phyloP scores from a whole-genome alignment of 495 filamentous ascomycete genomes.

The Cudoniella acicularis region DNA sequence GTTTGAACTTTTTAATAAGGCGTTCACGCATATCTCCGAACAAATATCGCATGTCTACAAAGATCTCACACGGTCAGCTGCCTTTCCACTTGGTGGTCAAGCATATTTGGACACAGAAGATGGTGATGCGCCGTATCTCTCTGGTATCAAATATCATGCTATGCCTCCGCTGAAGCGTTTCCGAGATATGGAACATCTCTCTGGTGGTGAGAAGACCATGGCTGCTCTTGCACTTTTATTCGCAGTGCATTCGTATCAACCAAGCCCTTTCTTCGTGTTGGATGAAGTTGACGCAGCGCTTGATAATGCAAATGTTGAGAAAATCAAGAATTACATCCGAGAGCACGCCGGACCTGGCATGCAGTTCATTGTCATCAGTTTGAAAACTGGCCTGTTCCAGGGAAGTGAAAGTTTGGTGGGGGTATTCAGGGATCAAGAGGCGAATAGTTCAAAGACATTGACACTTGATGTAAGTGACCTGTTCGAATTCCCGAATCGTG shows the following conservation, averaged over 20 bases:
- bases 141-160: conserved; percentile 95
- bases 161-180: conserved; percentile 99
- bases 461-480: conserved; percentile 83
- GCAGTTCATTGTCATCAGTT: conserved; percentile 97
- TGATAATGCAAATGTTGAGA: conserved; percentile 92
- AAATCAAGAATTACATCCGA: conserved; percentile 91
- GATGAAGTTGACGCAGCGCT: conserved; percentile 98
- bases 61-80: conserved; percentile 81
- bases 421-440: conserved; percentile 89
- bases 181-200: conserved; percentile 97
- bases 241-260: conserved; percentile 92
- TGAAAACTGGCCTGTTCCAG: conserved; percentile 94
- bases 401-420: conserved; percentile 90
- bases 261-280: conserved; percentile 93
- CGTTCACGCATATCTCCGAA: conserved; percentile 90
- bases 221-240: conserved; percentile 93
- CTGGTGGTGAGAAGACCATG: conserved; percentile 98
- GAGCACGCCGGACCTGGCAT: conserved; percentile 93
- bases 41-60: conserved; percentile 93
- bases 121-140: conserved; percentile 79
- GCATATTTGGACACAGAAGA: conserved; percentile 93
- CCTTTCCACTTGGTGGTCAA: conserved; percentile 86
- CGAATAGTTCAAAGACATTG: conserved; percentile 81
- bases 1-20: conserved; percentile 88
- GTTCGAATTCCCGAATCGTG: not conserved